Conservation (phyloP, 1,284 basidiomycete species). For the Ceratobasidium sp. region DNA sequence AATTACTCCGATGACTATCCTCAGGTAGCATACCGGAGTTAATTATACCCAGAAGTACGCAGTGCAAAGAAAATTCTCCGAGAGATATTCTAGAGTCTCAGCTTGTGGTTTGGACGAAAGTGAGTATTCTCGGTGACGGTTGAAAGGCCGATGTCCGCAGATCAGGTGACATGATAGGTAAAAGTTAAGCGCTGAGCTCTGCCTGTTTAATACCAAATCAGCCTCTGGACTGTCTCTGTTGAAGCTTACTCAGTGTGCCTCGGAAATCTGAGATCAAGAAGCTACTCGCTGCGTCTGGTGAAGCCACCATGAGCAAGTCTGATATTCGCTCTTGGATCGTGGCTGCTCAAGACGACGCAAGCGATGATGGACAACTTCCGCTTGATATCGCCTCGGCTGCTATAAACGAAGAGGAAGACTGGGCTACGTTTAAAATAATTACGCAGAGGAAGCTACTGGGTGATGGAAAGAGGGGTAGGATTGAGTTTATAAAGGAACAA, state of each 20-base stretch:
- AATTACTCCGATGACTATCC: slow-evolving; percentile 5
- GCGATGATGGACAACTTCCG: slow-evolving; percentile 50
- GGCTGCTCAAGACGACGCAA: slow-evolving; percentile 49
- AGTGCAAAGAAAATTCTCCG: no score
- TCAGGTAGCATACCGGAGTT: no score
- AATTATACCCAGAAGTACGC: no score
- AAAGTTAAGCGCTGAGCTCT: slow-evolving; percentile 31
- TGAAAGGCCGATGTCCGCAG: neutral
- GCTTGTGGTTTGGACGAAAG: neutral
- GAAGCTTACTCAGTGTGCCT: slow-evolving; percentile 37
- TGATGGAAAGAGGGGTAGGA: slow-evolving; percentile 64
- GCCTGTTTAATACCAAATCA: slow-evolving; percentile 11
- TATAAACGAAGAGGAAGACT: slow-evolving; percentile 55
- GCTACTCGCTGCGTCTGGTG: slow-evolving; percentile 33
- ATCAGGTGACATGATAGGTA: neutral
- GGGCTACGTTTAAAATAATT: slow-evolving; percentile 65
- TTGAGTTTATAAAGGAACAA: slow-evolving; percentile 71
- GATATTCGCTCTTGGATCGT: slow-evolving; percentile 59
- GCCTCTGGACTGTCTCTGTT: neutral
- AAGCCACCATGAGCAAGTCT: slow-evolving; percentile 53
- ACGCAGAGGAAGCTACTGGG: slow-evolving; percentile 63
- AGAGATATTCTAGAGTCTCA: no score
- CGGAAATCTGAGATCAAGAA: slow-evolving; percentile 41
- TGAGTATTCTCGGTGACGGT: neutral
- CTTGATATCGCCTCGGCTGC: slow-evolving; percentile 21